Conservation (phyloP, 768 basidiomycete species). For the Macrocybe gigantea region DNA sequence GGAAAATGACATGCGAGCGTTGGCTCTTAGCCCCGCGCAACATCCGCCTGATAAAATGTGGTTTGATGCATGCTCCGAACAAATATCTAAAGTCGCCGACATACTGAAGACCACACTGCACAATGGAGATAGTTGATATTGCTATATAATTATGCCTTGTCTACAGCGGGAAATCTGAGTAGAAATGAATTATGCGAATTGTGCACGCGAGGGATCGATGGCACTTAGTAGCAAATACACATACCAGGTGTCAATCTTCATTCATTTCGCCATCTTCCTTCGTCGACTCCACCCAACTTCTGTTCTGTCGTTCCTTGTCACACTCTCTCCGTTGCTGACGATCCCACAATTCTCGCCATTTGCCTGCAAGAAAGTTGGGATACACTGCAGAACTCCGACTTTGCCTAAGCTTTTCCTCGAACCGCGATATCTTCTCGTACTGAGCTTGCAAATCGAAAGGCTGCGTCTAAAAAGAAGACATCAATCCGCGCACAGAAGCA, state of each 20-base stretch:
- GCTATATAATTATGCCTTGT: neutral
- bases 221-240: neutral
- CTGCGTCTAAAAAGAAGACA: conserved; percentile 26
- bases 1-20: conserved; percentile 1
- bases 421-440: conserved; percentile 53
- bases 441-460: conserved; percentile 55
- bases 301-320: conserved; percentile 21
- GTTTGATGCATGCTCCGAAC: conserved; percentile 61
- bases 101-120: conserved; percentile 1
- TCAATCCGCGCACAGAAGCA: neutral
- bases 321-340: conserved; percentile 27
- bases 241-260: neutral
- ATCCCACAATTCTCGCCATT: conserved; percentile 50
- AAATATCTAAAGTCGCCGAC: conserved; percentile 43
- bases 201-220: neutral
- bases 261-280: conserved; percentile 35
- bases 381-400: conserved; percentile 51
- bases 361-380: conserved; percentile 56
- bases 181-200: neutral
- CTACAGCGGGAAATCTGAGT: neutral
- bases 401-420: conserved; percentile 49
- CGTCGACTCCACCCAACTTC: conserved; percentile 21
- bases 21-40: too few relatives aligned
- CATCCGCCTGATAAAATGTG: conserved; percentile 39
- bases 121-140: neutral